Evolutionary conservation across 371 early-diverging fungal genomes (phyloP).

Genomic region (Lichtheimia ornata): DNA sequence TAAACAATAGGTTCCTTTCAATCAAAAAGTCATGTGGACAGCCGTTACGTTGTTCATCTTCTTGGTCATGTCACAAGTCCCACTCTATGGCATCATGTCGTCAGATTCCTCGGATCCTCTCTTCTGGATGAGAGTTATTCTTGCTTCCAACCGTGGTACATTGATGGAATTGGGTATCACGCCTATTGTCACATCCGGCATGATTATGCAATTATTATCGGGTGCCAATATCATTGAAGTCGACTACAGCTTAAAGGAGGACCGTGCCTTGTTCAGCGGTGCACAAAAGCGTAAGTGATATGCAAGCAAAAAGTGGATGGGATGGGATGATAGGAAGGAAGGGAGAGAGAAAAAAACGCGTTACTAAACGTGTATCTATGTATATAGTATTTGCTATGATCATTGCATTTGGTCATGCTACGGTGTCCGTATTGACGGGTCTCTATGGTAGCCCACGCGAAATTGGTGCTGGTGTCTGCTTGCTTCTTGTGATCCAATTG

Average conservation of each 20-base stretch:
- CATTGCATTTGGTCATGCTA: slow-evolving; percentile 97
- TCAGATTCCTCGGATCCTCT: slow-evolving; percentile 97
- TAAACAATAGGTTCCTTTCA: slow-evolving; percentile 82
- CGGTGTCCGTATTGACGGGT: slow-evolving; percentile 97
- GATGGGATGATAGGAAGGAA: background rate
- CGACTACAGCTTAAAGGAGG: slow-evolving; percentile 98
- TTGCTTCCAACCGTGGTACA: slow-evolving; percentile 99
- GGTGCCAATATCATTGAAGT: slow-evolving; percentile 97
- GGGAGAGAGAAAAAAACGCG: background rate
- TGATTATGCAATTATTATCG: slow-evolving; percentile 99
- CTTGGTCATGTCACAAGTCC: slow-evolving; percentile 99
- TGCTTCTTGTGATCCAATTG: slow-evolving; percentile 95
- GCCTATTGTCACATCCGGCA: slow-evolving; percentile 99
- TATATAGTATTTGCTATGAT: slow-evolving; percentile 82
- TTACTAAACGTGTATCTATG: background rate
- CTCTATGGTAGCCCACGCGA: slow-evolving; percentile 96
- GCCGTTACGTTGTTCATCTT: slow-evolving; percentile 97
- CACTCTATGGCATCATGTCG: slow-evolving; percentile 99
- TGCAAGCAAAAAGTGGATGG: background rate
- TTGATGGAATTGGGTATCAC: slow-evolving; percentile 99
- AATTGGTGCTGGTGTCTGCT: slow-evolving; percentile 92
- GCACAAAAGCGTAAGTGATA: slow-evolving; percentile 90
- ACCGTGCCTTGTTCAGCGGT: slow-evolving; percentile 97
- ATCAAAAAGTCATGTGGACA: slow-evolving; percentile 99
- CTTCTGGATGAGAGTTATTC: slow-evolving; percentile 99